Conservation (phyloP, 2,329 filamentous ascomycete species). For the Xylaria polymorpha region DNA sequence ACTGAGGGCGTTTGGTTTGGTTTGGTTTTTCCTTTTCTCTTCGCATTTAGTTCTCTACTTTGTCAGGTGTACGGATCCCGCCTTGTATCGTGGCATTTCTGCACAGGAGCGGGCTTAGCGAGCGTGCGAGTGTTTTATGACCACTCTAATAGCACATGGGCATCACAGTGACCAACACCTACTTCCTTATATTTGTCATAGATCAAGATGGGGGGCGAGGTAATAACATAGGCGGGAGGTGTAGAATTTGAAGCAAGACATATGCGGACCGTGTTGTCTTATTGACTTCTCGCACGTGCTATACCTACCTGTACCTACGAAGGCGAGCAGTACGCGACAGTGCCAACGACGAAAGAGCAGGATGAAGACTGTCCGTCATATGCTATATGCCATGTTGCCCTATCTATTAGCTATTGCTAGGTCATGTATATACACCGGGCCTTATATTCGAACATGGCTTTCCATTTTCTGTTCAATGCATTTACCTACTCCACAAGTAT, state of each 20-base stretch:
- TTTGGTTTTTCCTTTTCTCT: background rate
- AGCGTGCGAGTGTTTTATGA: conserved; percentile 18
- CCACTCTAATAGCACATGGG: background rate
- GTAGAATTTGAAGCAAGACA: conserved; percentile 18
- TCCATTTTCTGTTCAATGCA: too few relatives aligned
- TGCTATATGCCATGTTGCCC: background rate
- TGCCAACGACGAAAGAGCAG: background rate
- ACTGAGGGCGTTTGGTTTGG: conserved; percentile 42
- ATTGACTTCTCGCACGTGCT: conserved; percentile 3
- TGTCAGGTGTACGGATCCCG: conserved; percentile 27
- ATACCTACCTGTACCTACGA: background rate
- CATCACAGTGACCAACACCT: conserved; percentile 1
- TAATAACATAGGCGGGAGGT: conserved; percentile 7
- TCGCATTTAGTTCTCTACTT: conserved; percentile 17
- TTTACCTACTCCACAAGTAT: too few relatives aligned
- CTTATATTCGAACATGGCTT: background rate
- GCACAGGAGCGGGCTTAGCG: conserved; percentile 13
- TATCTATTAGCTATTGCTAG: background rate
- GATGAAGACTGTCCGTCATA: background rate
- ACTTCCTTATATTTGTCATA: conserved; percentile 3
- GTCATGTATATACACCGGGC: conserved; percentile 21
- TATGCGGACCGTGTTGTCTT: conserved; percentile 13
- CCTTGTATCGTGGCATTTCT: conserved; percentile 27
- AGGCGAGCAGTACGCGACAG: conserved; percentile 5
- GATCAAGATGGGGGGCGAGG: background rate